Evolutionary conservation across 192 early-diverging fungal species (phyloP), one percentile per base, ranked within the genome.

Genomic region (Coemansia sp.): DNA sequence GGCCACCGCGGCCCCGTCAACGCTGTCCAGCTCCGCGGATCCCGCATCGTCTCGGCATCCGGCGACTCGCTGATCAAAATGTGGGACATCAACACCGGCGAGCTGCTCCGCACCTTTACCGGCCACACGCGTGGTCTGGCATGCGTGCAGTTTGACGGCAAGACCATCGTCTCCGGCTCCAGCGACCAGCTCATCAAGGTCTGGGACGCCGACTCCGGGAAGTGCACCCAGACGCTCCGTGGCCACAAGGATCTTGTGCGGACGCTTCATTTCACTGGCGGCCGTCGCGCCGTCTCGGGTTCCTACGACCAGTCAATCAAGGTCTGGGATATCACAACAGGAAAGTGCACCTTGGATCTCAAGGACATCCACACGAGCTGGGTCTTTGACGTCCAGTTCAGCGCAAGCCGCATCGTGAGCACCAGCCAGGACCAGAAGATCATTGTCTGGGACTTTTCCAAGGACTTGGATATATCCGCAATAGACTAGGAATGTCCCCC

Each of bases 371-470:
- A 96, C 70, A 85, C 87, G 5, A 95, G 92, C 74, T 97, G 95
- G 94, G 93, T 99, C 8, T 99, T 97, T 87, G 93, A 97, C 82
- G 90, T 99, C 13, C 91, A 93, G 65, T 92, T 95, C 70, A 89
- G 89, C 40, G 75, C 83, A 6, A 88, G 84, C 36, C 89, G 87
- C 63, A 94, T 99, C 59, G 87, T 98, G 61, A 90, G 79, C 63
- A 74, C 85, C 6, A 88, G 87, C 59, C 90, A 89, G 76, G 90
- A 85, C 69, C 76, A 76, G 25, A 85, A 85, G 49, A 83, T 85
- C 33, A 50, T 85, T 9, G 66, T 85, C 19, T 83, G 81, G 81
- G 84, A 85, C 66, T 85, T 85, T 72, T 65, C 76, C n/a, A 71
- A 80, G 34, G 76, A 63, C 15, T 54, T 85, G 32, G 71, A 83